Conservation (phyloP, 306 rosid species). For the Chamaecrista fasciculata region DNA sequence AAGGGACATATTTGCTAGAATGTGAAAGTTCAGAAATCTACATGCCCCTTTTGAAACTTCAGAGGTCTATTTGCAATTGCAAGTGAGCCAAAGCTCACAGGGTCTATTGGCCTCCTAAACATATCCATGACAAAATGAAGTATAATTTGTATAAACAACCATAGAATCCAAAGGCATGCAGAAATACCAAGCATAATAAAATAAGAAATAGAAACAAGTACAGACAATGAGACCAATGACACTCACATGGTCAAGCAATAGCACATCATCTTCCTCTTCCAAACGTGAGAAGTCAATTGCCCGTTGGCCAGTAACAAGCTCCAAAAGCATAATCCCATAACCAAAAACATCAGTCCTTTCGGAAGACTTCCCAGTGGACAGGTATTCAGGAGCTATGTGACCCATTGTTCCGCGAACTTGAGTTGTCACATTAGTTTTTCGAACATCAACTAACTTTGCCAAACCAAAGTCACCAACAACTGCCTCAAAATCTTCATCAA, state of each 20-base stretch:
- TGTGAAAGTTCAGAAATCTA: too few species aligned
- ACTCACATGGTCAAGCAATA: constrained; percentile 93
- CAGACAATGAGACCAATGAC: constrained; percentile 18
- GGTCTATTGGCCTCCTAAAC: too few species aligned
- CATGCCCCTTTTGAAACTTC: too few species aligned
- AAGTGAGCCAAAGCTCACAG: too few species aligned
- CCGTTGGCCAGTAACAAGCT: constrained; percentile 92
- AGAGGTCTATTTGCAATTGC: too few species aligned
- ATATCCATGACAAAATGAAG: too few species aligned
- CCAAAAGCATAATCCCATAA: constrained; percentile 95
- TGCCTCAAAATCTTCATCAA: constrained; percentile 97
- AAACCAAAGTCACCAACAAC: constrained; percentile 98
- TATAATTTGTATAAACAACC: too few species aligned
- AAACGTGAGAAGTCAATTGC: constrained; percentile 95
- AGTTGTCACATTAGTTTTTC: constrained; percentile 91
- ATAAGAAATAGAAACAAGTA: constrained; percentile 8
- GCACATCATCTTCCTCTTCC: constrained; percentile 96
- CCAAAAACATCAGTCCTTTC: constrained; percentile 99
- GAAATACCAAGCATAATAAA: constrained; percentile 25
- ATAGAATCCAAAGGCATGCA: constrained; percentile 11
- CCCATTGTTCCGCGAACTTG: constrained; percentile 99
- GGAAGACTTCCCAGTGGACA: constrained; percentile 97
- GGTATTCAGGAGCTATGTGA: constrained; percentile 98
- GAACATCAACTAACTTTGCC: constrained; percentile 97
- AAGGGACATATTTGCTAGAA: too few species aligned